phyloP scores from a whole-genome alignment of 169 alveolate species.

The Plasmodium vivax region DNA sequence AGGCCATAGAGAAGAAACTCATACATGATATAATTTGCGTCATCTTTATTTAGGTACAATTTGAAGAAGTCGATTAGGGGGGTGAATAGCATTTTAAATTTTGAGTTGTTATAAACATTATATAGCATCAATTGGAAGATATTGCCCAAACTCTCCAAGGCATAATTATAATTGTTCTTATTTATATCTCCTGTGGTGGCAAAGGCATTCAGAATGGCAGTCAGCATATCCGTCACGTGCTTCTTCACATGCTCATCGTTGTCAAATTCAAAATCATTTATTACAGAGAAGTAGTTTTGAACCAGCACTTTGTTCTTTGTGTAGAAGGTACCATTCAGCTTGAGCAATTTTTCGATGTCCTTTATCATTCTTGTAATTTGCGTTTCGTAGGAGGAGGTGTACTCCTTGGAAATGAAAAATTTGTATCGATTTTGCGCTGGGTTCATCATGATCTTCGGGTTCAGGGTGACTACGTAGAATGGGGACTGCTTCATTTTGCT shows the following conservation, averaged over 20 bases:
- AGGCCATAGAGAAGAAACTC: constrained; percentile 35
- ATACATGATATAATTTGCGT: constrained; percentile 26
- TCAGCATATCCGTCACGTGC: background rate
- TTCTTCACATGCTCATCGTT: background rate
- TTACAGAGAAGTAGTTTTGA: constrained; percentile 35
- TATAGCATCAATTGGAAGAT: constrained; percentile 28
- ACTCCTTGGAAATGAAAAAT: constrained; percentile 32
- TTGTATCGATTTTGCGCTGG: constrained; percentile 31
- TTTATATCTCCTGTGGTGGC: constrained; percentile 15
- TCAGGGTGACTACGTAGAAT: constrained; percentile 32
- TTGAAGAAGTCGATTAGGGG: constrained; percentile 51
- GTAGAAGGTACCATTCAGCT: constrained; percentile 25
- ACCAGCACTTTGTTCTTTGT: constrained; percentile 13
- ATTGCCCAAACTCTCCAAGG: constrained; percentile 22
- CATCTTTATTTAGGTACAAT: constrained; percentile 39
- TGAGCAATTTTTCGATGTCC: constrained; percentile 26
- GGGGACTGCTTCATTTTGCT: constrained; percentile 62
- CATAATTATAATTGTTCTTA: constrained; percentile 20
- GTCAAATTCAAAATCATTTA: constrained; percentile 61
- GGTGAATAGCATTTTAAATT: constrained; percentile 29
- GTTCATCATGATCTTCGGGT: constrained; percentile 42
- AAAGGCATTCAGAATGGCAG: constrained; percentile 13
- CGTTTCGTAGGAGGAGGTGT: constrained; percentile 46
- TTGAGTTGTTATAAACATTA: constrained; percentile 29
- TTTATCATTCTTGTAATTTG: constrained; percentile 35